Base-by-base conservation (phyloP, 2,329 filamentous ascomycete species). In the Metarhizium sp. region DNA sequence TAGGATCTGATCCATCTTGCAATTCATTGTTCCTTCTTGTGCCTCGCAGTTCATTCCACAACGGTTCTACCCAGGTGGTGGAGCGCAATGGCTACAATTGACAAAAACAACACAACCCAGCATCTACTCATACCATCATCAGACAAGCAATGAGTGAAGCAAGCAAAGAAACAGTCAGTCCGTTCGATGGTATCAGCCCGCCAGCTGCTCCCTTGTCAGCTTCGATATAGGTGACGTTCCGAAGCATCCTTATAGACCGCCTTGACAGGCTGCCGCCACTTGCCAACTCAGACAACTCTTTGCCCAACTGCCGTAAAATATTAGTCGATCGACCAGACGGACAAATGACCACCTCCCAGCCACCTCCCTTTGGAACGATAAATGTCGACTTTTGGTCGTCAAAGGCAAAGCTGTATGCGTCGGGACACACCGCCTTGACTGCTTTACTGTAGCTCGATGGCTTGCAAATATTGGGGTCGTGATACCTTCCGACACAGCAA, bases 301-400 rank as follows among this genome's bases (percentile, higher is more conserved):
- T 63, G 16, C 75, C 73, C 61, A 82, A 75, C 5, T 78, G 76
- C 34, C 68, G 69, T 38, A 84, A 66, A 57, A 85, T 85, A 62
- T 83, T 76, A 42, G 81, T 84, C 58, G 79, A 83, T 52, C 81
- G 69, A 10, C 81, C 81, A 13, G 64, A 66, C 1, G 90, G 90
- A 67, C 90, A 94, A 68, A 94, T 89, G 10, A 87, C 78, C 14
- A 94, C 78, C 67, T 92, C 83, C 76, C 88, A 94, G 0, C 88
- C 88, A 25, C 86, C 87, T 18, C 89, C 88, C 11, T 69, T 75
- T 2, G 82, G 82, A 40, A 85, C 74, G 61, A 83, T 81, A 62
- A 85, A 86, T 0, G 82, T 85, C 16, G 78, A 81, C 34, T 73
- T 72, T 58, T 75, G 71, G 63, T 84, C 80, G 60, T 83, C 79